Evolutionary conservation across 2,329 filamentous ascomycete genomes (phyloP).

Genomic region (Boeremia exigua): DNA sequence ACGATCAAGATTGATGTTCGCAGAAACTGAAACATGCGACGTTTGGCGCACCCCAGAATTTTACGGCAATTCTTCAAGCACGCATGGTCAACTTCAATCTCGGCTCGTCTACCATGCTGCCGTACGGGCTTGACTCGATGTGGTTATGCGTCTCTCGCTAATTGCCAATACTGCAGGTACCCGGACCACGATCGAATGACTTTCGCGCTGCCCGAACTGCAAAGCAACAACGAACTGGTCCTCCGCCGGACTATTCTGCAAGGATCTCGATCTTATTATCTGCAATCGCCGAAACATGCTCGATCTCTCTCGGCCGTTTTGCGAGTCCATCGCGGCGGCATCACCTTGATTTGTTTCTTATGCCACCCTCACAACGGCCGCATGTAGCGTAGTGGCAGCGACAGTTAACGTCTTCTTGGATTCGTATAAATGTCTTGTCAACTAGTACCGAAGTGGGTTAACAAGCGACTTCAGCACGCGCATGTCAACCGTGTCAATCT

Average conservation of each 20-base stretch:
- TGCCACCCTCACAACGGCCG: not conserved
- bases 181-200: constrained; percentile 1
- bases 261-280: too few relatives aligned
- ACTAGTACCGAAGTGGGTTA: not conserved
- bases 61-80: not conserved
- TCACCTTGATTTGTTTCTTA: too few relatives aligned
- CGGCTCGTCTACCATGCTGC: not conserved
- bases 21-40: constrained; percentile 7
- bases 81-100: not conserved
- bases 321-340: too few relatives aligned
- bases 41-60: constrained; percentile 3
- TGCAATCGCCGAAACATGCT: too few relatives aligned
- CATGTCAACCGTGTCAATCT: not conserved
- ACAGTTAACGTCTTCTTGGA: not conserved
- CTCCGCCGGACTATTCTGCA: too few relatives aligned
- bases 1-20: not conserved
- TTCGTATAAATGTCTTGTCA: not conserved
- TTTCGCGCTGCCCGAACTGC: not conserved
- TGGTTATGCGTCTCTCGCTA: not conserved
- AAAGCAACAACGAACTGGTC: too few relatives aligned
- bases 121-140: not conserved
- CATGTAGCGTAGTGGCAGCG: not conserved
- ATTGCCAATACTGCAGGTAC: constrained; percentile 6
- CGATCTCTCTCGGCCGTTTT: too few relatives aligned
- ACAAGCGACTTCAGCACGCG: not conserved